These are phyloP conservation scores for Ascochyta koolunga DNA, from an alignment of 2,329 filamentous ascomycete genomes.

Conservation along the genomic window DNA sequence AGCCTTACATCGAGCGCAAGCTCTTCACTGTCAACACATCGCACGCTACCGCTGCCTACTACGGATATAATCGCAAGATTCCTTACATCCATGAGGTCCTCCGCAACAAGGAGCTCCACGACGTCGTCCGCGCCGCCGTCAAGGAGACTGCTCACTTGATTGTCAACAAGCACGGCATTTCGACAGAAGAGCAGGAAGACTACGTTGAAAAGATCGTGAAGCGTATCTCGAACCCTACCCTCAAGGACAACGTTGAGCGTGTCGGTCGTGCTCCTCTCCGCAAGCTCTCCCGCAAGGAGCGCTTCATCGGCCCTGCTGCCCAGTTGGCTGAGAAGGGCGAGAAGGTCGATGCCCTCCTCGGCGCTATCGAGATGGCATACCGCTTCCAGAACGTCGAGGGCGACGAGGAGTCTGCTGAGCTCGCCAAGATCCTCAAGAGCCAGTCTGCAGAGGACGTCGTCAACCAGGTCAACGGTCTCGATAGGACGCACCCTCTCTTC, in stretches of 20 bases:
- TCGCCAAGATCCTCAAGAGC: slow-evolving; percentile 83
- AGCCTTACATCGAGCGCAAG: slow-evolving; percentile 98
- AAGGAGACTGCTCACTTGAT: slow-evolving; percentile 87
- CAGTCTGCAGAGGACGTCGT: slow-evolving; percentile 77
- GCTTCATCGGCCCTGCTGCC: slow-evolving; percentile 89
- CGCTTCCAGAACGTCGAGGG: slow-evolving; percentile 94
- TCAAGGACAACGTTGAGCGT: slow-evolving; percentile 92
- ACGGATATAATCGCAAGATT: slow-evolving; percentile 86
- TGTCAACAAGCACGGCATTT: slow-evolving; percentile 83
- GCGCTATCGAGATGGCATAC: slow-evolving; percentile 87
- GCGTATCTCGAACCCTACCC: slow-evolving; percentile 90
- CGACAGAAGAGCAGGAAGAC: slow-evolving; percentile 73
- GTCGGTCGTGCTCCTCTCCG: slow-evolving; percentile 93
- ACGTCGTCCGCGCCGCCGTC: slow-evolving; percentile 79
- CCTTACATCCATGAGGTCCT: slow-evolving; percentile 88
- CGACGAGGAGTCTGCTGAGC: slow-evolving; percentile 85
- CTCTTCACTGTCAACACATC: slow-evolving; percentile 99
- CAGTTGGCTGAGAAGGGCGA: slow-evolving; percentile 84
- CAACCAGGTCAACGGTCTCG: slow-evolving; percentile 79
- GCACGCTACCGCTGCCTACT: slow-evolving; percentile 95
- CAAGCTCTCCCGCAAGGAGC: slow-evolving; percentile 93
- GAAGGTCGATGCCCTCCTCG: slow-evolving; percentile 74
- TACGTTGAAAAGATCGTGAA: slow-evolving; percentile 93
- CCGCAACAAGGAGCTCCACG: slow-evolving; percentile 77
- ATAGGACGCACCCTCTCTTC: slow-evolving; percentile 77